A percentile compares a stretch with the other conserved stretches of the same genome.
phyloP scores from a whole-genome alignment of 164 flowering plant genomes.

The Nymphaea colorata region DNA sequence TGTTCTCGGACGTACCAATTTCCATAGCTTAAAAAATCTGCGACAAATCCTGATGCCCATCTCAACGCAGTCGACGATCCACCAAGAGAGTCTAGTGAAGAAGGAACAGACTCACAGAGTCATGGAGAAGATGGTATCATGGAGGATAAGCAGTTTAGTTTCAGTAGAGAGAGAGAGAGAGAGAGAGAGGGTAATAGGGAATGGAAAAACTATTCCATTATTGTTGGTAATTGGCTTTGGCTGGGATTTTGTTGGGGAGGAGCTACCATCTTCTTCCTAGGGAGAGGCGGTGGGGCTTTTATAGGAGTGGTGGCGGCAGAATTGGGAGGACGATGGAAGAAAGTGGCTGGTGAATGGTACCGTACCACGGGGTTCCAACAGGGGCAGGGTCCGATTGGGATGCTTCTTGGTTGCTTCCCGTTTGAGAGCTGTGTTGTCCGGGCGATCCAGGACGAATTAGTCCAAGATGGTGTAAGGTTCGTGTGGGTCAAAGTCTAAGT shows the following conservation, averaged over 20 bases:
- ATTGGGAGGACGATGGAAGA: too few relatives aligned
- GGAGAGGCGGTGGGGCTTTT: background rate
- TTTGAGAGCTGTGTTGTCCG: background rate
- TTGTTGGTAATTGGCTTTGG: background rate
- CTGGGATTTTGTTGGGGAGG: background rate
- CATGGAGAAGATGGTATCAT: too few relatives aligned
- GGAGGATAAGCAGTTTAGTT: too few relatives aligned
- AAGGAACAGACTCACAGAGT: too few relatives aligned
- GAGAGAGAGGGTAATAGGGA: background rate
- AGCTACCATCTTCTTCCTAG: background rate
- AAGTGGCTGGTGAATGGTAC: too few relatives aligned
- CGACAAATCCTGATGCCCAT: constrained; percentile 47
- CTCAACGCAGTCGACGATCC: background rate
- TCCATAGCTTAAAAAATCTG: constrained; percentile 16
- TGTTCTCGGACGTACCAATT: background rate
- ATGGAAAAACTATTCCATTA: background rate
- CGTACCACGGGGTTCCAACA: background rate
- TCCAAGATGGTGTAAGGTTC: too few relatives aligned
- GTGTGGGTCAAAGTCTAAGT: too few relatives aligned
- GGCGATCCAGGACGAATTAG: too few relatives aligned
- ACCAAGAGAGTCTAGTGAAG: too few relatives aligned
- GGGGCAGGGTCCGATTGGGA: background rate
- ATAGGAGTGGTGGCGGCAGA: background rate
- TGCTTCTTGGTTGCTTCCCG: background rate
- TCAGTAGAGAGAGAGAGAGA: too few relatives aligned